phyloP scores from a whole-genome alignment of 805 yeast species.

The Cyberlindnera veronae region DNA sequence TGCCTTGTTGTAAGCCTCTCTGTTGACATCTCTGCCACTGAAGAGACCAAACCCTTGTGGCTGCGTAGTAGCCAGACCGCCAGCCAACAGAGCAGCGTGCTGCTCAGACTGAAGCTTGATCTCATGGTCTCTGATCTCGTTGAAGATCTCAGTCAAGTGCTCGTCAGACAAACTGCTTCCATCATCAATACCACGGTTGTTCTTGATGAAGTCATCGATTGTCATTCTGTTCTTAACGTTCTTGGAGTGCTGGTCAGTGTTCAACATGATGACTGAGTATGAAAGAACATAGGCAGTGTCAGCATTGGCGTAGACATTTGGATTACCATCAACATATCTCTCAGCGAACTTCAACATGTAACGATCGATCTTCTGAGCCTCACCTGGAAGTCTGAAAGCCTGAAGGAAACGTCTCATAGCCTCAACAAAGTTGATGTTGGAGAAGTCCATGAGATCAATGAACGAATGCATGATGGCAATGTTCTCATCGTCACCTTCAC shows the following conservation, averaged over 20 bases:
- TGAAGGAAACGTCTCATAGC: conserved; percentile 85
- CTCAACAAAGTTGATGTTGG: conserved; percentile 66
- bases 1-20: conserved; percentile 88
- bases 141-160: conserved; percentile 61
- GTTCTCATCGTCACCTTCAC: conserved; percentile 79
- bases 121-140: conserved; percentile 79
- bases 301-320: conserved; percentile 83
- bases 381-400: conserved; percentile 92
- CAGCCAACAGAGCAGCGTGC: conserved; percentile 81
- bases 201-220: conserved; percentile 76
- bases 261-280: conserved; percentile 87
- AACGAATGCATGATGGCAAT: conserved; percentile 89
- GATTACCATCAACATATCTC: conserved; percentile 84
- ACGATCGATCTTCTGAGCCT: conserved; percentile 95
- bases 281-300: conserved; percentile 92
- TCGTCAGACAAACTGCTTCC: conserved; percentile 80
- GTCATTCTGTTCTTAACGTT: conserved; percentile 88
- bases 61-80: conserved; percentile 41
- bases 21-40: conserved; percentile 64
- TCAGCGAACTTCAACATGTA: conserved; percentile 97
- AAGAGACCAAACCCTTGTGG: conserved; percentile 50
- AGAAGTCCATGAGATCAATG: conserved; percentile 83
- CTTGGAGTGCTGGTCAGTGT: conserved; percentile 90
- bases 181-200: conserved; percentile 91
- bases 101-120: conserved; percentile 92